Percentiles rank a stretch among this genome's conserved stretches.
phyloP scores from a whole-genome alignment of 1,284 basidiomycete genomes.

The Ganoderma resinaceum region DNA sequence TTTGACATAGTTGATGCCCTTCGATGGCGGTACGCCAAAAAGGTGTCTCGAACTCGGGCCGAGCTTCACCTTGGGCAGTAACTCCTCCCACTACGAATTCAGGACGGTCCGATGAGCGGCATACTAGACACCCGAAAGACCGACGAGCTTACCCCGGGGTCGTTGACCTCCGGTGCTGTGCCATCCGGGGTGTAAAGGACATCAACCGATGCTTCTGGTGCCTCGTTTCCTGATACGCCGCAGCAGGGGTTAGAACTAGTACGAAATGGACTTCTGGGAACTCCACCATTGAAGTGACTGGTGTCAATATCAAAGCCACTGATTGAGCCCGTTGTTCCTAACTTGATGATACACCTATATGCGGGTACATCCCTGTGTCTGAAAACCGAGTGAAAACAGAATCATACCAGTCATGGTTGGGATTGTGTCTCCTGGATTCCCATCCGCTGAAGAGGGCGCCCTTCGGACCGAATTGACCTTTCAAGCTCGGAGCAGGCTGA shows the following conservation, averaged over 20 bases:
- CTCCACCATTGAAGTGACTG: slow-evolving; percentile 85
- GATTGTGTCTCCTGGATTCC: slow-evolving; percentile 93
- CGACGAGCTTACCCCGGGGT: slow-evolving; percentile 56
- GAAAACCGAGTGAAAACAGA: background rate
- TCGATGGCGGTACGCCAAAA: slow-evolving; percentile 72
- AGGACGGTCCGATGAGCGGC: slow-evolving; percentile 7
- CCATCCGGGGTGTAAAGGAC: slow-evolving; percentile 60
- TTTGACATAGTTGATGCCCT: slow-evolving; percentile 82
- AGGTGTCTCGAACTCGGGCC: slow-evolving; percentile 89
- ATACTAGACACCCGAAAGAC: background rate
- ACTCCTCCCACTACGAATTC: slow-evolving; percentile 74
- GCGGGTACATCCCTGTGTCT: background rate
- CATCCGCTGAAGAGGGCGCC: slow-evolving; percentile 96
- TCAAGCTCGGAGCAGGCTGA: slow-evolving; percentile 82
- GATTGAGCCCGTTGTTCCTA: slow-evolving; percentile 83
- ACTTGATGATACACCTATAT: slow-evolving; percentile 85
- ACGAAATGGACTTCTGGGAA: background rate
- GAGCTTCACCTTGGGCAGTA: slow-evolving; percentile 77
- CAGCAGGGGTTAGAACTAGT: slow-evolving; percentile 2
- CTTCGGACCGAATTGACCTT: slow-evolving; percentile 96
- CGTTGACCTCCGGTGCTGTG: slow-evolving; percentile 49
- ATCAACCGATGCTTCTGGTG: slow-evolving; percentile 80
- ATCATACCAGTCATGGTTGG: slow-evolving; percentile 86
- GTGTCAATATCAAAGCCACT: slow-evolving; percentile 96
- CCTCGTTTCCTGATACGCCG: slow-evolving; percentile 80